Evolutionary conservation across 2,329 filamentous ascomycete genomes (phyloP).

Genomic region (Pleoardoris graminearum): DNA sequence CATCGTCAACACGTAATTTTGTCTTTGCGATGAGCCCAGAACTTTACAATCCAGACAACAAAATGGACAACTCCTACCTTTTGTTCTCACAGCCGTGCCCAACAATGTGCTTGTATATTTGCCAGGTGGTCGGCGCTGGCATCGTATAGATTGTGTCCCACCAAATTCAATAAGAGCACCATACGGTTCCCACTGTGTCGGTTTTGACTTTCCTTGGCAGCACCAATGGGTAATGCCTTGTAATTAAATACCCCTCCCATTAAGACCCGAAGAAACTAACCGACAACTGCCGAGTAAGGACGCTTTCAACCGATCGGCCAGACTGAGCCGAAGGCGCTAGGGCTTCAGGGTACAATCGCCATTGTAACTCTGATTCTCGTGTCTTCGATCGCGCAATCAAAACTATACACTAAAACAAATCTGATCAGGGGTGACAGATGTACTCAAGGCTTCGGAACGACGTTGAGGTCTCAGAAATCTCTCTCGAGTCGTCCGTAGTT

Average conservation of each 20-base stretch:
- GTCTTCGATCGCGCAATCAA: no score
- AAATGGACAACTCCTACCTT: background rate
- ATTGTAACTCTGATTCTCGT: background rate
- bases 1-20: background rate
- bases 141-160: background rate
- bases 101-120: background rate
- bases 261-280: background rate
- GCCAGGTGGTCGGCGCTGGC: background rate
- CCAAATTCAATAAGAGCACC: background rate
- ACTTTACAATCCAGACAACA: background rate
- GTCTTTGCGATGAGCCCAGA: background rate
- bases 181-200: background rate
- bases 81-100: background rate
- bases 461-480: background rate
- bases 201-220: background rate
- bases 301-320: background rate
- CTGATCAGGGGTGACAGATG: no score
- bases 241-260: conserved; percentile 2
- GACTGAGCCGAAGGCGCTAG: background rate
- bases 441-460: no score
- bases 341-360: background rate
- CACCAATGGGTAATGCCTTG: background rate
- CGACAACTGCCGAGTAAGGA: background rate
- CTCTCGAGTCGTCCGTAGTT: background rate
- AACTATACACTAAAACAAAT: background rate